Evolutionary conservation across 179 eudicot genomes (phyloP).

Genomic region (Patellifolia procumbens): DNA sequence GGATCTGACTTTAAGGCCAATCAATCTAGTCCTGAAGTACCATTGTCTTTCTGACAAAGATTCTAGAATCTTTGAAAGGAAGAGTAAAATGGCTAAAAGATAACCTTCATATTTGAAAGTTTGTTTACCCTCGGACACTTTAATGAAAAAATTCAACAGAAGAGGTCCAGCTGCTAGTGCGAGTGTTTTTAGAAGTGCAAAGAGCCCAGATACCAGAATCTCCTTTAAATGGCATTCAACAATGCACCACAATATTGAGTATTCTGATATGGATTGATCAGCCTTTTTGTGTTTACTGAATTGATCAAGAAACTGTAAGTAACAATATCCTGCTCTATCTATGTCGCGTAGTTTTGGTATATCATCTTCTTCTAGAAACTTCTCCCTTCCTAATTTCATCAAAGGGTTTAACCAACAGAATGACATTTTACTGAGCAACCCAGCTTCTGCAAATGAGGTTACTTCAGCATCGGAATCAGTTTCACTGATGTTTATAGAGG

Average conservation of each 20-base stretch:
- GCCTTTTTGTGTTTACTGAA: slow-evolving; percentile 21
- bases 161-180: slow-evolving; percentile 43
- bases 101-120: slow-evolving; percentile 32
- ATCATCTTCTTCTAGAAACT: slow-evolving; percentile 36
- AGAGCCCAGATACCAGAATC: slow-evolving; percentile 39
- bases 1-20: slow-evolving; percentile 42
- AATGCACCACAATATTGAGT: slow-evolving; percentile 34
- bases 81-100: no score
- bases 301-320: no score
- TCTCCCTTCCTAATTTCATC: slow-evolving; percentile 36
- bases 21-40: slow-evolving; percentile 38
- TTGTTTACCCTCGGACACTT: slow-evolving; percentile 40
- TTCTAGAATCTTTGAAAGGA: no score
- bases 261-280: slow-evolving; percentile 13
- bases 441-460: no score
- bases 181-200: slow-evolving; percentile 37
- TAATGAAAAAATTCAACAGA: slow-evolving; percentile 42
- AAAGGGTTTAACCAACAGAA: slow-evolving; percentile 39
- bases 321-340: slow-evolving; percentile 40
- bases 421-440: no score
- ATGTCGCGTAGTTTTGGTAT: slow-evolving; percentile 30
- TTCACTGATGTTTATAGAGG: slow-evolving; percentile 27
- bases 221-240: slow-evolving; percentile 36
- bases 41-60: no score
- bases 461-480: slow-evolving; percentile 12